Base-by-base conservation (phyloP, 352 stramenopile genomes). In the Pythium sp. region DNA sequence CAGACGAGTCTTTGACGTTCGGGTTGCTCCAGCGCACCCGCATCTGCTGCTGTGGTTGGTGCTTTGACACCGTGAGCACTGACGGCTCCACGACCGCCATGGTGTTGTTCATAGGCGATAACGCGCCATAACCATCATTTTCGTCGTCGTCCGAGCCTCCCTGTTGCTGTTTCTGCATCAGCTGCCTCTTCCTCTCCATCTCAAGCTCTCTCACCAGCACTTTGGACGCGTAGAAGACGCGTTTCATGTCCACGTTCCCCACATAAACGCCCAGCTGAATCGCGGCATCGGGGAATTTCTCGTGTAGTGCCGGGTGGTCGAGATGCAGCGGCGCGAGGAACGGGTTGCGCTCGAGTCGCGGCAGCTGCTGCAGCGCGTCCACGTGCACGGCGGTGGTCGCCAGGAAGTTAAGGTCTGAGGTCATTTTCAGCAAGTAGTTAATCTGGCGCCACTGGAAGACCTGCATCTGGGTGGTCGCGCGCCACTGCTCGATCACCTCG, bases 341-440 rank as follows among this genome's bases (percentile, higher is more conserved):
- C 55, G 83, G 87, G 32, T 94, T 94, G n/a, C 82, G 75, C 58
- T 72, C 62, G 11, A 93, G 73, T 2, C 73, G 77, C n/a, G 32
- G 56, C n/a, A 92, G 54, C 5, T 67, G 64, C 12, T 77, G 74
- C 24, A 93, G 77, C 6, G 72, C 74, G 30, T 85, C 71, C 4
- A 90, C 54, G 0, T 72, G 67, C 20, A 65, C 46, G 3, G 77
- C 65, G 14, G 72, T 26, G 36, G 70, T 67, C 2, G 73, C 59
- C 7, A 93, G 71, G 58, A 93, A 92, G 56, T 86, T 74, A 14
- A 89, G 68, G 58, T 95, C 87, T 5, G 59, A 18, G 1, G 76
- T 74, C 84, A 95, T 95, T 69, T 95, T 95, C 67, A 87, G 74
- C 62, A 93, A 71, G 62, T 95, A 94, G 64, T 93, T 93, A 56